A percentile compares a stretch with the other conserved stretches of the same genome.
Conservation (phyloP, 345 rosid genomes). For the Moricandia arvensis region DNA sequence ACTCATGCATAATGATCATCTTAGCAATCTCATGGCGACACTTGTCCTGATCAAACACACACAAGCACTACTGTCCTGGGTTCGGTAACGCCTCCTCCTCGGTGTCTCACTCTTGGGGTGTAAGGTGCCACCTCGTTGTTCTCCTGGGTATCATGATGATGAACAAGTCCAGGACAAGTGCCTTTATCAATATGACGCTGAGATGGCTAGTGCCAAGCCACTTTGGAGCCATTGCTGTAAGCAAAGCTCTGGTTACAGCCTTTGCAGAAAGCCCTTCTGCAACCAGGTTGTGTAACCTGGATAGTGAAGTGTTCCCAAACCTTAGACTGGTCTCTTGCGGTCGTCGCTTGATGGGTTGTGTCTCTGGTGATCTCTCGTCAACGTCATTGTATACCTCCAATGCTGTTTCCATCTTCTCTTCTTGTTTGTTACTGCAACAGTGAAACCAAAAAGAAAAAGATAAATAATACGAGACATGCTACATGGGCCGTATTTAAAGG, state of each 20-base stretch:
- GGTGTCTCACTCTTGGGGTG: not conserved
- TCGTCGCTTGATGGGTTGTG: not conserved
- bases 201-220: not conserved
- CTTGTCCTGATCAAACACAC: not conserved
- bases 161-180: not conserved
- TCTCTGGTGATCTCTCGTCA: not conserved
- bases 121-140: not conserved
- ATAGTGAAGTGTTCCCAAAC: not conserved
- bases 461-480: not conserved
- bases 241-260: not conserved
- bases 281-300: not conserved
- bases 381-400: not conserved
- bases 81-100: too few species aligned
- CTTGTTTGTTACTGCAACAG: not conserved
- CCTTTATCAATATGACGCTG: not conserved
- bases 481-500: not conserved
- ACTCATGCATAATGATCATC: not conserved
- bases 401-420: not conserved
- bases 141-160: not conserved
- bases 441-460: not conserved
- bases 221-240: not conserved
- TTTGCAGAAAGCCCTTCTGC: not conserved
- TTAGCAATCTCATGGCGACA: not conserved
- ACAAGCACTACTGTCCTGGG: not conserved
- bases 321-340: not conserved